phyloP scores from a whole-genome alignment of 2,329 filamentous ascomycete genomes.

The Coccinonectria pachysandricola region DNA sequence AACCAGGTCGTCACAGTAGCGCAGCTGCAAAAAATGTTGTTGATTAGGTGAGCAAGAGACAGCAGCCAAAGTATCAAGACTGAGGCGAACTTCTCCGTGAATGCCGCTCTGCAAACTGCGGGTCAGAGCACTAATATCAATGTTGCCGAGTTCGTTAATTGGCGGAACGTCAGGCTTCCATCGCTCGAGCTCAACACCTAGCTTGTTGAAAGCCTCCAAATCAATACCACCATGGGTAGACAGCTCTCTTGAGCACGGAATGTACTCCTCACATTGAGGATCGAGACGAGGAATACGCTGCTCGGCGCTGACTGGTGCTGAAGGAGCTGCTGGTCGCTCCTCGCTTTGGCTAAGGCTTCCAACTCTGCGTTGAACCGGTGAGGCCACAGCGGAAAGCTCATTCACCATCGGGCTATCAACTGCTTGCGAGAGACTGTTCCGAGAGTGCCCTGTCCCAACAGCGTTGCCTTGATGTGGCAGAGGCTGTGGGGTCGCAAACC shows the following conservation, averaged over 20 bases:
- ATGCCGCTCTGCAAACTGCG: conserved; percentile 86
- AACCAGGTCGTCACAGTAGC: conserved; percentile 75
- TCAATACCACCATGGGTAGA: conserved; percentile 64
- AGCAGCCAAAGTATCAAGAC: conserved; percentile 71
- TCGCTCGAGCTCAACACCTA: conserved; percentile 57
- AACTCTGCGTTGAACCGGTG: conserved; percentile 31
- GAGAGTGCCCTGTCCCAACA: conserved; percentile 29
- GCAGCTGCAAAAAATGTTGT: conserved; percentile 55
- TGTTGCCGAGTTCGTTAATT: conserved; percentile 69
- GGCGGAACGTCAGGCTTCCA: conserved; percentile 66
- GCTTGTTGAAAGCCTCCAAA: conserved; percentile 49
- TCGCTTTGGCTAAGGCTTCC: conserved; percentile 31
- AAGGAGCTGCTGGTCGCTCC: conserved; percentile 15
- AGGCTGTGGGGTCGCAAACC: conserved; percentile 26
- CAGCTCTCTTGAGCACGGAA: conserved; percentile 42
- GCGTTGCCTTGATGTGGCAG: conserved; percentile 13
- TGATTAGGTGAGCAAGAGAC: conserved; percentile 53
- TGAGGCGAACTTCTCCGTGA: conserved; percentile 78
- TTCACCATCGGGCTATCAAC: conserved; percentile 29
- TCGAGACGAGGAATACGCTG: conserved; percentile 28
- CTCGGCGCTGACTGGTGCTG: conserved; percentile 13
- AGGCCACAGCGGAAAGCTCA: conserved; percentile 33
- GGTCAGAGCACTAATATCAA: conserved; percentile 83
- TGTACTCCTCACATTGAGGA: conserved; percentile 42
- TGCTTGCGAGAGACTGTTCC: conserved; percentile 41